Evolutionary conservation across 202 grass and related monocot genomes (phyloP).

Genomic region (Zoysia matrella): DNA sequence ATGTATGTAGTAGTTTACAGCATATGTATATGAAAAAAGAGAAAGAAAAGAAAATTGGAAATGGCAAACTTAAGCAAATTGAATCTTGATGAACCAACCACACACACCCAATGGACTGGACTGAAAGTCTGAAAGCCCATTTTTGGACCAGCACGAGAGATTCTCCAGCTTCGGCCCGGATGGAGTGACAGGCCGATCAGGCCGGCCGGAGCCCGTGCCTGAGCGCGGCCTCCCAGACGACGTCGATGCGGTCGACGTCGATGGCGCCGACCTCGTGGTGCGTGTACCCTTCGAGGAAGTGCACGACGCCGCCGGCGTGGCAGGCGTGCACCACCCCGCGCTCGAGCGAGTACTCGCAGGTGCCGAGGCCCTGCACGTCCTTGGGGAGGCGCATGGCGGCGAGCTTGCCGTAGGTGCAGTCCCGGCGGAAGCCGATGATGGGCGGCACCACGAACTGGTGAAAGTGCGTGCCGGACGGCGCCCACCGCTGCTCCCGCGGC

Average conservation of each 20-base stretch:
- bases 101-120: neutral
- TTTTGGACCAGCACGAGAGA: neutral
- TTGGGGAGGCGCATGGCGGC: constrained; percentile 79
- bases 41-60: neutral
- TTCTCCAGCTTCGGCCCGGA: neutral
- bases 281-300: constrained; percentile 71
- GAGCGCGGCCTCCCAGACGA: constrained; percentile 75
- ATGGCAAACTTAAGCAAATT: neutral
- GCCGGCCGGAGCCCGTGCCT: constrained; percentile 79
- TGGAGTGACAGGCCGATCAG: neutral
- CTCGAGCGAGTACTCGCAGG: constrained; percentile 85
- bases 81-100: neutral
- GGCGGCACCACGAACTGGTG: constrained; percentile 92
- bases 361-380: constrained; percentile 60
- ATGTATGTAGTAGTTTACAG: neutral
- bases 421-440: constrained; percentile 65
- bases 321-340: constrained; percentile 79
- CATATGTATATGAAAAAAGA: neutral
- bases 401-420: constrained; percentile 90
- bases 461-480: constrained; percentile 81
- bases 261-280: constrained; percentile 89
- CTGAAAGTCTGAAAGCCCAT: neutral
- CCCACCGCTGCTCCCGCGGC: constrained; percentile 70
- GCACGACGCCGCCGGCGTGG: constrained; percentile 78
- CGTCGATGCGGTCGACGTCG: constrained; percentile 77